phyloP scores from a whole-genome alignment of 257 asterid species.

The Salvia rosmarinus region DNA sequence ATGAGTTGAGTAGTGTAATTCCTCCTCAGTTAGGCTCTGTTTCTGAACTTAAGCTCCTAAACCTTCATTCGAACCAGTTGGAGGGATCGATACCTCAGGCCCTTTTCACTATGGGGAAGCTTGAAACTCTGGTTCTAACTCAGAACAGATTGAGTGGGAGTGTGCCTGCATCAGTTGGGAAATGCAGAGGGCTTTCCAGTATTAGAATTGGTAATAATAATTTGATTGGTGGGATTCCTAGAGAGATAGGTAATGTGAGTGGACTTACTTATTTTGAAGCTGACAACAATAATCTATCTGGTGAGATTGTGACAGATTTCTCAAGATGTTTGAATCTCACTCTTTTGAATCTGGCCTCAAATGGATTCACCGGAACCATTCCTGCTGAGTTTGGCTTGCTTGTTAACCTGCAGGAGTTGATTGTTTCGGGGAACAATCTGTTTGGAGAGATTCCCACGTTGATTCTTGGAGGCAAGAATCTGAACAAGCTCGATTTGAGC shows the following conservation, averaged over 20 bases:
- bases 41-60: constrained; percentile 66
- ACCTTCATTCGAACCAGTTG: constrained; percentile 82
- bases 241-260: constrained; percentile 72
- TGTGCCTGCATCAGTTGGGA: constrained; percentile 68
- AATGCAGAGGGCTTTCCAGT: constrained; percentile 67
- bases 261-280: constrained; percentile 96
- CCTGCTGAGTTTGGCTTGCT: constrained; percentile 78
- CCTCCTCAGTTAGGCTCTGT: constrained; percentile 66
- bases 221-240: constrained; percentile 71
- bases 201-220: constrained; percentile 76
- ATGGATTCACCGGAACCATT: constrained; percentile 69
- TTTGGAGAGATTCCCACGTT: constrained; percentile 77
- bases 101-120: constrained; percentile 68
- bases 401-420: constrained; percentile 76
- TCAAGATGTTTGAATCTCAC: constrained; percentile 79
- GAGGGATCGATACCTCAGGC: constrained; percentile 82
- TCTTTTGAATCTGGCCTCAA: constrained; percentile 89
- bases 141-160: constrained; percentile 69
- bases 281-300: constrained; percentile 75
- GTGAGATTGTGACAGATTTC: constrained; percentile 78
- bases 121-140: constrained; percentile 73
- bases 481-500: constrained; percentile 88
- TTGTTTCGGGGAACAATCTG: constrained; percentile 70
- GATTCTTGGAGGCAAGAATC: constrained; percentile 66
- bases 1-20: constrained; percentile 66